These are phyloP conservation scores for Claviceps sp. DNA, from an alignment of 2,329 filamentous ascomycete species.

Conservation along the genomic window DNA sequence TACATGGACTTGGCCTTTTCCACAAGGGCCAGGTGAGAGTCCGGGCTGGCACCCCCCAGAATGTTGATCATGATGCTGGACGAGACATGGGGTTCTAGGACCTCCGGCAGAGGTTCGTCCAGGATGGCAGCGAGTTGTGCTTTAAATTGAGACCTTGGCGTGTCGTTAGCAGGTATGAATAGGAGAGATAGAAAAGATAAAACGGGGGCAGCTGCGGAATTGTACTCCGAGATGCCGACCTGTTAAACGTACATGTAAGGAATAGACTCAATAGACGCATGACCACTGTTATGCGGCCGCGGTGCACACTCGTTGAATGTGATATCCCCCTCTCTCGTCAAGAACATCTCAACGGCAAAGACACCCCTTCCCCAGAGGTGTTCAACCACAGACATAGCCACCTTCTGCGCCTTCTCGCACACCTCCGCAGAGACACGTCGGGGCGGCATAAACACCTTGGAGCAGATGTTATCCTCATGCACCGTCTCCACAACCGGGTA, in stretches of 20 bases:
- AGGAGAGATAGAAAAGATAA: not conserved
- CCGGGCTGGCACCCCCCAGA: slow-evolving; percentile 51
- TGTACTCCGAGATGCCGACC: not conserved
- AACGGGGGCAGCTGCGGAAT: not conserved
- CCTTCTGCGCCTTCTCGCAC: slow-evolving; percentile 52
- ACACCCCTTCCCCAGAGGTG: slow-evolving; percentile 80
- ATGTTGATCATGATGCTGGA: slow-evolving; percentile 71
- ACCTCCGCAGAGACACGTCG: slow-evolving; percentile 50
- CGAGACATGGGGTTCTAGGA: slow-evolving; percentile 44
- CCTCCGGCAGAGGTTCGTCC: slow-evolving; percentile 41
- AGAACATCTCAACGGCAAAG: slow-evolving; percentile 94
- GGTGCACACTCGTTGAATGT: slow-evolving; percentile 35
- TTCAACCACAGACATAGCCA: slow-evolving; percentile 67
- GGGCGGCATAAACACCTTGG: slow-evolving; percentile 77
- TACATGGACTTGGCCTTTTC: slow-evolving; percentile 31
- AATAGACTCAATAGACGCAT: slow-evolving; percentile 89
- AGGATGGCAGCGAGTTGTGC: slow-evolving; percentile 80
- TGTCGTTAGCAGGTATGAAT: not conserved
- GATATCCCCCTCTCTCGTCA: slow-evolving; percentile 51
- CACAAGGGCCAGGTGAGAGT: slow-evolving; percentile 45
- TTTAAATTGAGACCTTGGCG: slow-evolving; percentile 63
- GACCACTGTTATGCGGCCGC: slow-evolving; percentile 76
- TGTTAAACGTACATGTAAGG: slow-evolving; percentile 38
- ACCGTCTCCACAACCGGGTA: slow-evolving; percentile 91
- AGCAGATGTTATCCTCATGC: slow-evolving; percentile 92